phyloP scores from a whole-genome alignment of 2,329 filamentous ascomycete genomes.

The Cladosporium velox region DNA sequence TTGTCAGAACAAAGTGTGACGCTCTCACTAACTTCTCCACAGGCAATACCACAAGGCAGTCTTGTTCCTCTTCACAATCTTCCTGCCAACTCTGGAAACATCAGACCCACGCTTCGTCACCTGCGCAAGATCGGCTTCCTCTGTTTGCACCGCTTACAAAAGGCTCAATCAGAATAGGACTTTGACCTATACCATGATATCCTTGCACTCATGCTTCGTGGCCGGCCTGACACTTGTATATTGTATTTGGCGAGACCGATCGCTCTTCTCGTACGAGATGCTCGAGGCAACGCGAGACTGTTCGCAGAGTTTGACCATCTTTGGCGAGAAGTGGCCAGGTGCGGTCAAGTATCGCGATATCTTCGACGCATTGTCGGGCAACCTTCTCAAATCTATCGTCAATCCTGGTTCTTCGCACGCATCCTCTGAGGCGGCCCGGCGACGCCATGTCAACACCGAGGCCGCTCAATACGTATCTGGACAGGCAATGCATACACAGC shows the following conservation, averaged over 20 bases:
- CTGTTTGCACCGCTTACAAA: constrained; percentile 31
- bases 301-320: constrained; percentile 17
- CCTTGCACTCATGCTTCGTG: constrained; percentile 35
- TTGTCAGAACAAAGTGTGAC: neutral
- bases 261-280: constrained; percentile 15
- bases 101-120: constrained; percentile 12
- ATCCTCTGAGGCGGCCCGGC: neutral
- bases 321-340: constrained; percentile 20
- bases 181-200: constrained; percentile 35
- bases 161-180: constrained; percentile 35
- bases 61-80: constrained; percentile 7
- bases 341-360: constrained; percentile 20
- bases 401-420: neutral
- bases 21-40: neutral
- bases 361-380: constrained; percentile 19
- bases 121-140: constrained; percentile 9
- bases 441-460: neutral
- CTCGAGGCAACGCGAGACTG: constrained; percentile 18
- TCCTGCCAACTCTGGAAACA: constrained; percentile 12
- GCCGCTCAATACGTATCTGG: neutral
- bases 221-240: constrained; percentile 38
- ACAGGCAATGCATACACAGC: neutral
- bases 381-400: constrained; percentile 10
- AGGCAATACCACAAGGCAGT: constrained; percentile 18
- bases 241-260: constrained; percentile 32